Base-by-base conservation (phyloP, 306 rosid genomes). In the Cyamopsis tetragonoloba region DNA sequence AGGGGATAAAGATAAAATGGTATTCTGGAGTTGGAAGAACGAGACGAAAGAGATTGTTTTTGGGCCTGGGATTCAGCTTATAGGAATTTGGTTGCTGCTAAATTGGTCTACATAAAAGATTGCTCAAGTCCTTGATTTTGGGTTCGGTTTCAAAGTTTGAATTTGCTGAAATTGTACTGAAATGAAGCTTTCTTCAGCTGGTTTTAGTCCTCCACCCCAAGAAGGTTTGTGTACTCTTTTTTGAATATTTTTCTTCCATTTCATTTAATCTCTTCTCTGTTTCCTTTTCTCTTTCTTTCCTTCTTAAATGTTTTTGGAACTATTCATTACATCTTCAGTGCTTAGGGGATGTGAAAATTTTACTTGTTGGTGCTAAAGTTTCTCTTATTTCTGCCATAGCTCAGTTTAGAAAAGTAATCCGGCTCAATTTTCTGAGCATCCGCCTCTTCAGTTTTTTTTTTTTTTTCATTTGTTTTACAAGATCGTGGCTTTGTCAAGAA, bases 101-200 rank as follows among this genome's bases (percentile, higher is more conserved):
- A 72, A 39, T 83, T 75, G 57, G 48, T 80, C 73, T 80, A 34
- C 61, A 60, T 72, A 14, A 77, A 56, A 50, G 60, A 32, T 37
- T 77, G 34, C 59, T 82, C 55, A 37, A 70, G 34, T 65, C 23
- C 49, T 77, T 72, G 50, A 51, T 79, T 81, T 65, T 59, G 70
- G 48, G 56, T 55, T 78, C 31, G 74, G 65, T 71, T 86, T 49
- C 28, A 65, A 51, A 68, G 70, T 65, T 65, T 59, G 49, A 31
- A 67, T 26, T 73, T 49, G 62, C 62, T 64, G 68, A 54, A 60
- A 49, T 35, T 65, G 66, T 66, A 57, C 73, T 44, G 74, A 82
- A 77, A 92, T 92, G 98, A 89, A 95, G 80, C 86, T 87, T 78
- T 87, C 96, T 54, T 53, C 95, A 60, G 88, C 95, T 77, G 91